Evolutionary conservation across 2,329 filamentous ascomycete genomes (phyloP).

Genomic region (Tolypocladium inflatum): DNA sequence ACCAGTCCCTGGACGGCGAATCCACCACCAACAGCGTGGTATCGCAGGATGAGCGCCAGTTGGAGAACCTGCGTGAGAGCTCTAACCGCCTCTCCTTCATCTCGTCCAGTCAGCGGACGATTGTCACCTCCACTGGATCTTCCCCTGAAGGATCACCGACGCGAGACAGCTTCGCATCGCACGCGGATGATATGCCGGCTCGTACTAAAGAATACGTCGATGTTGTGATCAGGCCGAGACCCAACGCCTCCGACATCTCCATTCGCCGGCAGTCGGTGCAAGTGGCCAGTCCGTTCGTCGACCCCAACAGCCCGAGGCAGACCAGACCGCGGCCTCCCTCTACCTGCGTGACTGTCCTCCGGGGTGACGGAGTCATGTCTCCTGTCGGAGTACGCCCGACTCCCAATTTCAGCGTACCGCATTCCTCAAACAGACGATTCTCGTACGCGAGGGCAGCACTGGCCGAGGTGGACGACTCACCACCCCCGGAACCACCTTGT

Average conservation of each 20-base stretch:
- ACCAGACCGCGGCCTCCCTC: conserved; percentile 4
- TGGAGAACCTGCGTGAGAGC: conserved; percentile 48
- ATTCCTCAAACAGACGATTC: conserved; percentile 34
- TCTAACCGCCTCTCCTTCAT: conserved; percentile 48
- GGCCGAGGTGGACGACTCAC: conserved; percentile 4
- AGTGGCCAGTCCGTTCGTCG: conserved; percentile 31
- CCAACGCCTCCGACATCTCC: conserved; percentile 41
- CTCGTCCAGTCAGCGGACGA: conserved; percentile 51
- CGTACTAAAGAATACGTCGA: conserved; percentile 12
- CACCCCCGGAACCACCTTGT: conserved; percentile 5
- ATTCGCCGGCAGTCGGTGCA: conserved; percentile 44
- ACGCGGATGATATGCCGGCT: conserved; percentile 10
- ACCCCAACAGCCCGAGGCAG: conserved; percentile 11
- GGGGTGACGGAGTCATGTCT: conserved; percentile 5
- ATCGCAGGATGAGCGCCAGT: conserved; percentile 48
- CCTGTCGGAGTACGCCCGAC: conserved; percentile 17
- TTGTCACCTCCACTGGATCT: conserved; percentile 48
- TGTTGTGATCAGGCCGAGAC: conserved; percentile 32
- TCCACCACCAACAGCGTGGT: conserved; percentile 48
- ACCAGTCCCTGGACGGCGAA: conserved; percentile 40
- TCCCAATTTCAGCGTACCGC: conserved; percentile 45
- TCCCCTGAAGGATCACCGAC: conserved; percentile 49
- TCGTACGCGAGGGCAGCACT: conserved; percentile 26
- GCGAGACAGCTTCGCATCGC: conserved; percentile 35
- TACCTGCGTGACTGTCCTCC: not conserved